These are phyloP conservation scores for Colletotrichum nymphaeae DNA, from an alignment of 2,329 filamentous ascomycete genomes.

Conservation along the genomic window DNA sequence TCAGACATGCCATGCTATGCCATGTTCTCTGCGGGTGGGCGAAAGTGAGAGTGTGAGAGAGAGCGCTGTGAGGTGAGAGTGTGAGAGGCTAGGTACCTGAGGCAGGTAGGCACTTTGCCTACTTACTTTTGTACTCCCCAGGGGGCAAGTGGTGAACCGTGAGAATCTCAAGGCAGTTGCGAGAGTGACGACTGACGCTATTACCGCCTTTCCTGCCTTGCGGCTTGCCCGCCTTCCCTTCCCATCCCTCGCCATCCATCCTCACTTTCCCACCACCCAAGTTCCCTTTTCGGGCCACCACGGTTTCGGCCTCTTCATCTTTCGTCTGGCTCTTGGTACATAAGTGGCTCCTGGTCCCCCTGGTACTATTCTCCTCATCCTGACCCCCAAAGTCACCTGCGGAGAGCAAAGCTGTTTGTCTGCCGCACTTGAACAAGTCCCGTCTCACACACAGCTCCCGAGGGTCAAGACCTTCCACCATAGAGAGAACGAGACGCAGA, in stretches of 20 bases:
- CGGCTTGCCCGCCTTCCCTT: constrained; percentile 11
- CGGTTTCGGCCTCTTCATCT: constrained; percentile 19
- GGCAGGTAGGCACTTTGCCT: too few relatives aligned
- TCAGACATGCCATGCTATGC: constrained; percentile 1
- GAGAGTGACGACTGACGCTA: constrained; percentile 29
- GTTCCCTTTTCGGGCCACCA: constrained; percentile 17
- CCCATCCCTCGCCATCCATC: constrained; percentile 5
- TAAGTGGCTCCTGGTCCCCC: constrained; percentile 30
- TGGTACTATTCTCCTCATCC: neutral
- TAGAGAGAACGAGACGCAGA: constrained; percentile 11
- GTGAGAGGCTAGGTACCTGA: too few relatives aligned
- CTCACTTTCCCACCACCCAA: neutral
- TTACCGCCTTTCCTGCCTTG: constrained; percentile 23
- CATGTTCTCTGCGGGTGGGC: neutral
- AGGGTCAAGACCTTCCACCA: constrained; percentile 20
- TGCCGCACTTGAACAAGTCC: constrained; percentile 11
- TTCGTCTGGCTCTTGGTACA: constrained; percentile 19
- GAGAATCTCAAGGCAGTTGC: neutral
- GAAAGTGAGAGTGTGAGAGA: too few relatives aligned
- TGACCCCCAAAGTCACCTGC: constrained; percentile 26
- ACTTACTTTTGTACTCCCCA: neutral
- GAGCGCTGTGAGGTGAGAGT: too few relatives aligned
- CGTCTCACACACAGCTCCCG: constrained; percentile 21
- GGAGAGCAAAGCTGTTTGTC: constrained; percentile 26
- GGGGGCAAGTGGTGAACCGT: neutral